Evolutionary conservation across 2,329 filamentous ascomycete genomes (phyloP), one percentile per base, ranked within the genome.

Genomic region (Rutstroemia sydowiana): DNA sequence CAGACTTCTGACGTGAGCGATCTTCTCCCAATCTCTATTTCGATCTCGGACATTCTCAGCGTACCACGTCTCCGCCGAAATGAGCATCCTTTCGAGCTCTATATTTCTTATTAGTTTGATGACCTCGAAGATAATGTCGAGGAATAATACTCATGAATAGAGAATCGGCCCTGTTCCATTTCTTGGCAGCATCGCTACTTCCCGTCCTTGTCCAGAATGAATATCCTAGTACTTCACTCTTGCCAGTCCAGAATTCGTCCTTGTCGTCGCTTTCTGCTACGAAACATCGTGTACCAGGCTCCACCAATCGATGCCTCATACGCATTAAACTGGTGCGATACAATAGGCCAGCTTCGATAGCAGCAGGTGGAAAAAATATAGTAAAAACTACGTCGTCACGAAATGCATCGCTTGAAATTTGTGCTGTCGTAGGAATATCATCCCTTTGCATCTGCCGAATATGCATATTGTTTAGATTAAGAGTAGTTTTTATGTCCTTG

Each of bases 11-110:
- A 47, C 14, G 8, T 47, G 28, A n/a, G 39, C 23, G 5, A 47
- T 41, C 28, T 41, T 52, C 20, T 40, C 26, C 49, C 49, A 52
- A 20, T 39, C 21, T 32, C 36, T 45, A 6, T 52, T 36, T 4
- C 36, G 43, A 32, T 52, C 43, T 21, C 34, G 18, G n/a, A 47
- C 26, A 32, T n/a, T 41, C 16, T 47, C 30, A 10, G 34, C 23
- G 34, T 52, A 52, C 49, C 49, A 52, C 23, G 18, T 30, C 26
- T 52, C 43, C 1, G 28, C 36, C 8, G 18, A 18, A 21, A 47
- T 40, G 3, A 52, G 39, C 2, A 11, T 23, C 41, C 43, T 41
- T 52, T 52, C 49, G 21, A 47, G 28, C 31, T 42, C 49, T 52
- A 18, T 26, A 13, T n/a, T 7, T 13, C 5, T 26, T 6, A 30